Evolutionary conservation across 148 eudicot species (phyloP).

Genomic region (Bassia scoparia): DNA sequence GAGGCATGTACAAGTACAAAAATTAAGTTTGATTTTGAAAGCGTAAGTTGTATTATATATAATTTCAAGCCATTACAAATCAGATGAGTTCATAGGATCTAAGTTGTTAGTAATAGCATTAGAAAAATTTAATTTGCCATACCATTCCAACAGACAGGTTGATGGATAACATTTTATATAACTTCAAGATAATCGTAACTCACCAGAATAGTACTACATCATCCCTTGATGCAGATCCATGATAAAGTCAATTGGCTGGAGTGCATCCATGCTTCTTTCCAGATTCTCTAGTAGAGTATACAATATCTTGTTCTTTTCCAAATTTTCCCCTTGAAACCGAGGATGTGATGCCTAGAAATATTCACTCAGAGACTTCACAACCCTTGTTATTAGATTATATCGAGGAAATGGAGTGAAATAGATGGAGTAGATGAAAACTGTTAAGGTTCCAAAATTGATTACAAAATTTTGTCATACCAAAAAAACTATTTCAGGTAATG

Average conservation of each 20-base stretch:
- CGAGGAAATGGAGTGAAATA: neutral
- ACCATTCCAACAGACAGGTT: no score
- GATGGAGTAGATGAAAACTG: neutral
- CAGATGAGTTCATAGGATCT: neutral
- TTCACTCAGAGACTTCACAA: neutral
- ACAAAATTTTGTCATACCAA: slow-evolving; percentile 40
- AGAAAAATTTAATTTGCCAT: neutral
- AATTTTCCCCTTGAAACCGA: slow-evolving; percentile 52
- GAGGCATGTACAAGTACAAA: neutral
- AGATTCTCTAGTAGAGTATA: slow-evolving; percentile 46
- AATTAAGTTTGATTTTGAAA: no score
- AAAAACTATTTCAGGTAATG: slow-evolving; percentile 41
- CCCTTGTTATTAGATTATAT: neutral
- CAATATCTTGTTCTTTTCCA: slow-evolving; percentile 63
- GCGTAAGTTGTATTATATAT: neutral
- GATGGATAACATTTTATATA: no score
- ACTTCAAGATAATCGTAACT: slow-evolving; percentile 16
- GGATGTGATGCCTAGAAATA: slow-evolving; percentile 43
- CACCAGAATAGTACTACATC: slow-evolving; percentile 70
- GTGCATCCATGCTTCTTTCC: slow-evolving; percentile 55
- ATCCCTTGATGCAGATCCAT: slow-evolving; percentile 77
- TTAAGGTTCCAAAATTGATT: no score
- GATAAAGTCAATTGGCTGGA: slow-evolving; percentile 68
- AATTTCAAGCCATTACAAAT: neutral
- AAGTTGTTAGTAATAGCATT: neutral